Evolutionary conservation across 2,329 filamentous ascomycete genomes (phyloP), one percentile per base, ranked within the genome.

Genomic region (Phaeosphaeria sp.): DNA sequence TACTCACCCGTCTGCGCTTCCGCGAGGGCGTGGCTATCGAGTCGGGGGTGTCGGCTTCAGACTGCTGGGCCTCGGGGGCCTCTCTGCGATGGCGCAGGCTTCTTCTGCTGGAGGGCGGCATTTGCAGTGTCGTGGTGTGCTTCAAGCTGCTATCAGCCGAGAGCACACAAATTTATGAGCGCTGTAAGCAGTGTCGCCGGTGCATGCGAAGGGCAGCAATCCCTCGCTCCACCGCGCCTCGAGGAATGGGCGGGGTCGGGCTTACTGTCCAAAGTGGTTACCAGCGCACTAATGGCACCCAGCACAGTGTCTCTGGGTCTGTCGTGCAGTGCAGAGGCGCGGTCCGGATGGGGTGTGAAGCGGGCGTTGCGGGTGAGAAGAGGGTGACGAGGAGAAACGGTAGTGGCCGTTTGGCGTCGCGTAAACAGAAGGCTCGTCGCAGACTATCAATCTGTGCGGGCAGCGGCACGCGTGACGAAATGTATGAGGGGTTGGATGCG

Each of bases 1-100:
- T 61, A 71, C 79, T 68, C 75, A 80, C 66, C 70, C 81, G 79
- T 71, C 80, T 78, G 54, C 80, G 79, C 60, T 81, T 81, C 53
- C 81, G 76, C 49, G 80, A 78, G 49, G 81, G 81, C 22, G 81
- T 83, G 61, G 79, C 74, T 66, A 81, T 79, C 25, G 79, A 76
- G 61, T 82, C 81, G 56, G 79, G 79, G 20, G 79, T 81, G 63
- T 82, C 80, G 54, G 69, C 71, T 57, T 77, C 74, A 50, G 74
- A 75, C 59, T 72, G 69, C 57, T 74, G 74, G 36, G 66, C 61
- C 49, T 75, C 74, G 50, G 69, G 51, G 30, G 47, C 65, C 52
- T 74, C 69, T 54, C 69, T 63, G 61, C 72, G 72, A 57, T 65
- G 68, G 61, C 68, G 68, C 53, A 72, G 61, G 51, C 69, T 68